Evolutionary conservation across 306 rosid genomes (phyloP), one percentile per base, ranked within the genome.

Genomic region (Echinosophora koreensis): DNA sequence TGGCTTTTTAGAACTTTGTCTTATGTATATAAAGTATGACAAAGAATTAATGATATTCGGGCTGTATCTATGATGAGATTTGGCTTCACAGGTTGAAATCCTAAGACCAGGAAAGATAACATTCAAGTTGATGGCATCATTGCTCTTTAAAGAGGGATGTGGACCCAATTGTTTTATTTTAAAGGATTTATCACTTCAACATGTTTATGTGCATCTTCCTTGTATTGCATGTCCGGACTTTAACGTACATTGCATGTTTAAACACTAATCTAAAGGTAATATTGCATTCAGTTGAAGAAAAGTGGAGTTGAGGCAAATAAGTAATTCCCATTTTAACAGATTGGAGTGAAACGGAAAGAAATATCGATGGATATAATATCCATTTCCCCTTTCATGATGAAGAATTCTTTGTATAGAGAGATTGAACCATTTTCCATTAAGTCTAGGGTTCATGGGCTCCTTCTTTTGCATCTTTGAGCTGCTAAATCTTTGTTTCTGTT

Each of bases 401-500:
- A 60, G 39, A 55, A 47, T 52, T 30, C 42, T 30, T 76, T 58
- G 51, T 58, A 47, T 37, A 34, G 41, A 42, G 27, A 13, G 22
- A 54, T 62, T 61, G 55, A 42, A 47, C 69, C 34, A 14, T 32
- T 59, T 60, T 68, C 5, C 50, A 28, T 39, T 8, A 4, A 41
- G 27, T 32, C 39, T 44, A 16, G 55, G 74, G 34, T 83, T 57
- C 62, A 46, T 70, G 52, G 65, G 27, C 52, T 64, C 12, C 44
- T 30, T 69, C 61, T 54, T 55, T 55, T 79, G 71, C 37, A 14
- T 50, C 41, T 74, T 51, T 67, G 34, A 67, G 66, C 65, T n/a
- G n/a, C n/a, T 11, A 54, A 74, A 74, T 76, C 22, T 38, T 28
- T 60, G 77, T 59, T 50, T 74, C 74, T 66, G 64, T 56, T 10